Evolutionary conservation across 2,329 filamentous ascomycete genomes (phyloP).

Genomic region (Exophiala alcalophila): DNA sequence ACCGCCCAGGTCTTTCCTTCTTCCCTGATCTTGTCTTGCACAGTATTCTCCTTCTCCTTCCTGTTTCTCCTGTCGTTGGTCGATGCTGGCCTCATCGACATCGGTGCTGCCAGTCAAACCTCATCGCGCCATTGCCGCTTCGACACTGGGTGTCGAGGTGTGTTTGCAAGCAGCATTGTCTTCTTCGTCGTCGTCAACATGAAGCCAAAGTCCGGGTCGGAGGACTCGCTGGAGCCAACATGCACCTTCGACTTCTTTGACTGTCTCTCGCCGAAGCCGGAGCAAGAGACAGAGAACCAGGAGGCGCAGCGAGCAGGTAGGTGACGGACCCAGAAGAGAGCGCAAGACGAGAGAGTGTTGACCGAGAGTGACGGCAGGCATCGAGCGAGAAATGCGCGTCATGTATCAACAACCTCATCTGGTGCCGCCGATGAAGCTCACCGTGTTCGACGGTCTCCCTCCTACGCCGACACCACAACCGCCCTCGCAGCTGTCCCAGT

Average conservation of each 20-base stretch:
- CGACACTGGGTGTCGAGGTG: conserved; percentile 7
- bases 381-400: conserved; percentile 45
- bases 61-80: not conserved
- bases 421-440: conserved; percentile 46
- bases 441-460: conserved; percentile 42
- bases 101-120: not conserved
- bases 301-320: conserved; percentile 6
- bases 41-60: conserved; percentile 1
- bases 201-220: conserved; percentile 11
- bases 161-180: too few species aligned
- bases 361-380: conserved; percentile 31
- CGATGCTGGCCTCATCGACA: conserved; percentile 22
- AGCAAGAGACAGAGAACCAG: not conserved
- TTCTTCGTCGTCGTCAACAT: conserved; percentile 9
- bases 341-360: not conserved
- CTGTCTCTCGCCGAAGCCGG: conserved; percentile 19
- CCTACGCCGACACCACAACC: conserved; percentile 34
- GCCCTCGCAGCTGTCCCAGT: conserved; percentile 36
- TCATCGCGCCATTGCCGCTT: conserved; percentile 12
- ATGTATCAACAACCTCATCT: conserved; percentile 46
- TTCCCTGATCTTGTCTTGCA: conserved; percentile 5
- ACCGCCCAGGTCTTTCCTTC: conserved; percentile 9
- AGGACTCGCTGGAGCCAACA: conserved; percentile 22
- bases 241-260: conserved; percentile 22
- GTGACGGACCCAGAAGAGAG: conserved; percentile 2